Base-by-base conservation (phyloP, 306 rosid genomes). In the Leucaena leucocephala region DNA sequence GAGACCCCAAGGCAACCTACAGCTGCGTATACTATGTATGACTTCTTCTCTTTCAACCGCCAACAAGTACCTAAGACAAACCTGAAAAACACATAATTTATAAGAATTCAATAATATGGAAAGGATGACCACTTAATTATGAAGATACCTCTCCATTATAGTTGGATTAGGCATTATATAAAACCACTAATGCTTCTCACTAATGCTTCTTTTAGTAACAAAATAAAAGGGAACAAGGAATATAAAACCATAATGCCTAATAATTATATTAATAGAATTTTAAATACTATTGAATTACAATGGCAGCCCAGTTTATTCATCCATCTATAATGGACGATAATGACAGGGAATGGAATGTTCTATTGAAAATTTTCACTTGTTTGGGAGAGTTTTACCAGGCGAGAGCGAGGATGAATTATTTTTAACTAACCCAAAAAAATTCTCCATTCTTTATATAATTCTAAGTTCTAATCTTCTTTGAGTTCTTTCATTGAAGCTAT, bases 21-120 rank as follows among this genome's bases (percentile, higher is more conserved):
- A 84, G 97, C 98, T 36, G 97, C 86, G 84, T 94, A 92, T 22
- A 92, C 87, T 97, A 94, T 86, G 78, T 92, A 94, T 3, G 97
- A 87, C 69, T 94, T 94, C 82, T 71, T 89, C 91, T 94, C 98
- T 80, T 79, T 89, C 88, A 94, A 72, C 9, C 79, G 87, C 76
- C 86, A 83, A 76, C 98, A 94, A 19, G 91, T 68, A 78, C 87
- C 86, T 33, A 84, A 78, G 80, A 94, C 97, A 87, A 94, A 94
- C 86, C 98, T 94, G 84, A 75, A 75, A 86, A 78, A 57, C 9
- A 75, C 39, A 42, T 35, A 55, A 67, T 43, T 65, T 74, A 74
- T 44, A 27, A 76, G 40, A 74, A 71, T 66, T 65, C 21, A 39
- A 48, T 40, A 34, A 50, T 19, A 35, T 52, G 43, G 65, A 78